Conservation (phyloP, 169 alveolate genomes). For the Eimeria falciformis region DNA sequence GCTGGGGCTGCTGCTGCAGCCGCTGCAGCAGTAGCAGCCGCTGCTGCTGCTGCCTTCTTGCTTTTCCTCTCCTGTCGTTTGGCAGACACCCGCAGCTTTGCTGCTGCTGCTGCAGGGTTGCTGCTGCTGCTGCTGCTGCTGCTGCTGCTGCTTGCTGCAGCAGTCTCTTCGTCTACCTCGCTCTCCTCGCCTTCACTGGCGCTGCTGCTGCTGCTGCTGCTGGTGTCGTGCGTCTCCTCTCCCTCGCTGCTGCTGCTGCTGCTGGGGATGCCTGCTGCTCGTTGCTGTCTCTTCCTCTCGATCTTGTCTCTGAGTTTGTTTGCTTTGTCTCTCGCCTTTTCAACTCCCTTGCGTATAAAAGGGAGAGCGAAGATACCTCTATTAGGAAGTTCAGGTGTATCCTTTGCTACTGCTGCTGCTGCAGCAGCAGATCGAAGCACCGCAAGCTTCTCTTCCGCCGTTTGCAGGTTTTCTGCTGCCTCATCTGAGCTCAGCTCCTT, state of each 20-base stretch:
- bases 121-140: background rate
- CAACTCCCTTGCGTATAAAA: conserved; percentile 45
- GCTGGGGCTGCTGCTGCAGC: background rate
- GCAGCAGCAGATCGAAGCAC: conserved; percentile 28
- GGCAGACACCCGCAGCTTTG: conserved; percentile 27
- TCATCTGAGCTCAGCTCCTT: background rate
- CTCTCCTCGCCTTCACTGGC: conserved; percentile 10
- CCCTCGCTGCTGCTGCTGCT: conserved; percentile 34
- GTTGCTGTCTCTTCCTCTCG: background rate
- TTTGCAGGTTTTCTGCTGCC: background rate
- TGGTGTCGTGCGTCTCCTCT: background rate
- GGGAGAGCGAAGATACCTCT: conserved; percentile 69
- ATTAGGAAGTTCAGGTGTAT: conserved; percentile 36
- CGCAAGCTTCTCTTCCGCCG: background rate
- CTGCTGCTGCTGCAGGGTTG: conserved; percentile 19
- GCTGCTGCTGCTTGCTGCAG: conserved; percentile 23
- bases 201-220: conserved; percentile 36
- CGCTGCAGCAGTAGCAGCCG: background rate
- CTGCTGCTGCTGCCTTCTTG: background rate
- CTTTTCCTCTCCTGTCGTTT: background rate
- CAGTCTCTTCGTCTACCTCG: background rate
- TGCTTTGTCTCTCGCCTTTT: conserved; percentile 74
- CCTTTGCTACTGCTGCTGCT: background rate
- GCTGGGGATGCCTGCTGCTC: conserved; percentile 54
- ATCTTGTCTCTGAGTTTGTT: background rate